These are phyloP conservation scores for Phoma sp. DNA, from an alignment of 2,329 filamentous ascomycete genomes.

Conservation along the genomic window DNA sequence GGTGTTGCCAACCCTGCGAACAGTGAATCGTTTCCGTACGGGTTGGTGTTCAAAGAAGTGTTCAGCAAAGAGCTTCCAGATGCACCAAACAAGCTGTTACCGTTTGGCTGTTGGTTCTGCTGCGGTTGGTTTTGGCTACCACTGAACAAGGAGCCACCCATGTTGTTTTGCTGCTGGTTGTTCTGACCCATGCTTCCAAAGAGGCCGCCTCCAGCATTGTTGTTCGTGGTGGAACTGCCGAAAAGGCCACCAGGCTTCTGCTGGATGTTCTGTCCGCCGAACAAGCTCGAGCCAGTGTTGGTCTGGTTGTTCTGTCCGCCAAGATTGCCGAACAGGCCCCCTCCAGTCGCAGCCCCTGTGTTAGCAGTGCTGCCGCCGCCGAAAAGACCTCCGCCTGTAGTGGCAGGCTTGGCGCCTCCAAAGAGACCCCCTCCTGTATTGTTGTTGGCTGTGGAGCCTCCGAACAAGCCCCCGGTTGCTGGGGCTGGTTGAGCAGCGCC, in stretches of 20 bases:
- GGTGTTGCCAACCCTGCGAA: conserved; percentile 76
- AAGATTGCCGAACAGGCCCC: conserved; percentile 46
- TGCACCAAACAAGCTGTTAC: conserved; percentile 61
- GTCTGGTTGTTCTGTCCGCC: conserved; percentile 40
- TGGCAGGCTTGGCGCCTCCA: conserved; percentile 47
- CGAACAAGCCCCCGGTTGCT: conserved; percentile 61
- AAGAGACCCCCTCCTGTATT: conserved; percentile 51
- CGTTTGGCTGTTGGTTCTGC: conserved; percentile 47
- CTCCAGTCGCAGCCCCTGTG: conserved; percentile 24
- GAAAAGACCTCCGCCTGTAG: conserved; percentile 50
- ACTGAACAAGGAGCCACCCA: conserved; percentile 52
- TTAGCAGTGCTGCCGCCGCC: conserved; percentile 44
- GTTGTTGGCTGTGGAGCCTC: conserved; percentile 38
- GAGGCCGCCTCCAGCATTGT: conserved; percentile 53
- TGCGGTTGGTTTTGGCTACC: conserved; percentile 54
- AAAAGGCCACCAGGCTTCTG: conserved; percentile 54
- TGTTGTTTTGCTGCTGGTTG: conserved; percentile 50
- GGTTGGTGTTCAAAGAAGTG: conserved; percentile 71
- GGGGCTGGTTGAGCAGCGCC: conserved; percentile 44
- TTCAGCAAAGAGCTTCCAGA: conserved; percentile 59
- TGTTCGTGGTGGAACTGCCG: conserved; percentile 47
- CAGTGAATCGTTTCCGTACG: conserved; percentile 87
- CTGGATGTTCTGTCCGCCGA: conserved; percentile 53
- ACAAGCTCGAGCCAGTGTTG: conserved; percentile 44
- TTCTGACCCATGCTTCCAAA: conserved; percentile 55